Percentiles rank a stretch among this genome's conserved stretches.
Conservation (phyloP, 805 yeast genomes). For the Sugiyamaella boreocaroliniensis region DNA sequence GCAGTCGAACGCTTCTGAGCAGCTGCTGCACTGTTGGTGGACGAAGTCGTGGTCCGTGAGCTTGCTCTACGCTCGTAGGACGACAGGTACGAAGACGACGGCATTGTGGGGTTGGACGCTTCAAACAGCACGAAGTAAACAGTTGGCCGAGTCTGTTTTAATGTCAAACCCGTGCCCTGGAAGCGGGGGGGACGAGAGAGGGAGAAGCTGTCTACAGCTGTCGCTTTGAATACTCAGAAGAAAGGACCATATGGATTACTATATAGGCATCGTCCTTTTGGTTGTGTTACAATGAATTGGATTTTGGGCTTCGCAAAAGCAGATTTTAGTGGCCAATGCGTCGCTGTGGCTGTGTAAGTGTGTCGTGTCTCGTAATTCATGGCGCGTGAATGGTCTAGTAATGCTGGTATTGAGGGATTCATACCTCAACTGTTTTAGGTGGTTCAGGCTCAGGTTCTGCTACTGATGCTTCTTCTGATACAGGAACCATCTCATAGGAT, state of each 20-base stretch:
- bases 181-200: too few species aligned
- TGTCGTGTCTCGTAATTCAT: too few species aligned
- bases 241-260: too few species aligned
- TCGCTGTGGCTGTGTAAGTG: too few species aligned
- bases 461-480: not conserved
- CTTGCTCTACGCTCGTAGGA: constrained; percentile 4
- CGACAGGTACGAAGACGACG: constrained; percentile 9
- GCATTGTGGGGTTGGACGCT: not conserved
- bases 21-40: constrained; percentile 6
- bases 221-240: too few species aligned
- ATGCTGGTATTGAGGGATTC: too few species aligned
- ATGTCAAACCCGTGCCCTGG: not conserved
- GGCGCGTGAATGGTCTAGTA: too few species aligned
- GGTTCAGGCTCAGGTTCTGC: not conserved
- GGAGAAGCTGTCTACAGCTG: too few species aligned
- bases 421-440: not conserved
- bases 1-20: constrained; percentile 25
- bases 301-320: too few species aligned
- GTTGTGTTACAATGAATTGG: too few species aligned
- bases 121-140: not conserved
- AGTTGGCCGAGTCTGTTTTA: not conserved
- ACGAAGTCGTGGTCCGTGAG: constrained; percentile 5
- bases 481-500: constrained; percentile 17
- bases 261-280: too few species aligned
- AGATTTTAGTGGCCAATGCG: too few species aligned